Base-by-base conservation (phyloP, 768 basidiomycete genomes). In the Boletus rubroflammeus region DNA sequence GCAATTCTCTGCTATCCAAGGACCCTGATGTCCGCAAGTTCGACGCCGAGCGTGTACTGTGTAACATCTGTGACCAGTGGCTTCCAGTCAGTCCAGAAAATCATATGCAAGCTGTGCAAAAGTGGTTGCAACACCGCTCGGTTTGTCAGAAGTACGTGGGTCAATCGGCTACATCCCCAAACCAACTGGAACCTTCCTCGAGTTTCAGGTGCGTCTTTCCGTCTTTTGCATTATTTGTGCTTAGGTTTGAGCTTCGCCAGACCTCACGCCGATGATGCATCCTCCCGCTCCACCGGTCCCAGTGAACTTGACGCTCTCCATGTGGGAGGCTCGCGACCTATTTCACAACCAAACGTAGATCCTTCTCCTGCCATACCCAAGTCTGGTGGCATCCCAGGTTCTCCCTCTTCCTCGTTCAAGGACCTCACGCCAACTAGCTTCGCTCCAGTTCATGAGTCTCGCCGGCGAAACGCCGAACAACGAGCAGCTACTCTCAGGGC, bases 381-480 rank as follows among this genome's bases (percentile, higher is more conserved):
- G 45, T 40, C 72, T 41, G 43, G 57, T 38, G 60, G 45, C n/a
- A 43, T 51, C 36, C 61, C 69, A 25, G 58, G 59, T 47, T 70
- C 70, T 25, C 72, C 73, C 23, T 61, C 66, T 47, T 65, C 77
- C 14, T 72, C 78, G 26, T 79, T 81, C 69, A 81, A 81, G 63
- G 82, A 84, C 61, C 77, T 83, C 53, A 81, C 73, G n/a, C 81
- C 83, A 0, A 68, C 73, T 25, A 83, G 76, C 63, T 85, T 80
- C 57, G 74, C 80, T 31, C 79, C 82, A 8, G 70, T 76, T 23
- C 72, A 86, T 57, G 88, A 88, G 61, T 83, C 86, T 15, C 81
- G 88, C 23, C 74, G 86, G 26, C 79, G 86, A 52, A 90, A 88
- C 60, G 88, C 89, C 19, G 89, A 90, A 62, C 87, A 90, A 68